Conservation (phyloP, 2,329 filamentous ascomycete species). For the Coniosporium tulheliwenetii region DNA sequence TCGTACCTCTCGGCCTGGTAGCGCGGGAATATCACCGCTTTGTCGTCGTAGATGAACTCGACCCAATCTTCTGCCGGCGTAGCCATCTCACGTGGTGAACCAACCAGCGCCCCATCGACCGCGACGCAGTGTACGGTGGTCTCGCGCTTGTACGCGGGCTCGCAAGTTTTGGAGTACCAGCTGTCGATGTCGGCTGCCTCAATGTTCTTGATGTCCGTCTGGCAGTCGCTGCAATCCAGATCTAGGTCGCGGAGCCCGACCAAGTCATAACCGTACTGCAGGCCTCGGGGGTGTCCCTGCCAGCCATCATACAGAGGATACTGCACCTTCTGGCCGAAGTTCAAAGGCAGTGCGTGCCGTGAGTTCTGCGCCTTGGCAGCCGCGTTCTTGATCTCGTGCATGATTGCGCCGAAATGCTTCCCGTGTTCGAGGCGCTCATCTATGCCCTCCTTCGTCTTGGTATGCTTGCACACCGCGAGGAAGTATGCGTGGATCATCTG, state of each 20-base stretch:
- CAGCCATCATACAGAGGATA: neutral
- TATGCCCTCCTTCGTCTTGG: slow-evolving; percentile 13
- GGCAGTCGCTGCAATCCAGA: slow-evolving; percentile 5
- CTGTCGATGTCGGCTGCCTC: slow-evolving; percentile 12
- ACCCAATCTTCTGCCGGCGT: slow-evolving; percentile 16
- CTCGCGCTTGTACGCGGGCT: slow-evolving; percentile 13
- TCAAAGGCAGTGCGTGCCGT: slow-evolving; percentile 11
- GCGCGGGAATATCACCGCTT: slow-evolving; percentile 15
- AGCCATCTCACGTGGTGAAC: slow-evolving; percentile 12
- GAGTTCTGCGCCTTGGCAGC: slow-evolving; percentile 9
- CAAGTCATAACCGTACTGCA: neutral
- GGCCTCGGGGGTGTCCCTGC: neutral
- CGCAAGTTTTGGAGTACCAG: slow-evolving; percentile 17
- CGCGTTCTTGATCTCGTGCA: slow-evolving; percentile 20
- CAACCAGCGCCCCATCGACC: slow-evolving; percentile 14
- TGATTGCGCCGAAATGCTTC: slow-evolving; percentile 23
- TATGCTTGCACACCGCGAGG: slow-evolving; percentile 23
- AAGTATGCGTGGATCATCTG: slow-evolving; percentile 32
- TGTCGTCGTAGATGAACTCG: slow-evolving; percentile 21
- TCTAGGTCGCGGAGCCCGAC: neutral
- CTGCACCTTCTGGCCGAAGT: slow-evolving; percentile 14
- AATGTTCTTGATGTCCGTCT: slow-evolving; percentile 6
- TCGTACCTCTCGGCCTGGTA: slow-evolving; percentile 13
- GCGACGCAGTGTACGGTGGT: slow-evolving; percentile 3
- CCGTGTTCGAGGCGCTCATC: slow-evolving; percentile 22